Base-by-base conservation (phyloP, 2,329 filamentous ascomycete species). In the Talaromyces islandicus region DNA sequence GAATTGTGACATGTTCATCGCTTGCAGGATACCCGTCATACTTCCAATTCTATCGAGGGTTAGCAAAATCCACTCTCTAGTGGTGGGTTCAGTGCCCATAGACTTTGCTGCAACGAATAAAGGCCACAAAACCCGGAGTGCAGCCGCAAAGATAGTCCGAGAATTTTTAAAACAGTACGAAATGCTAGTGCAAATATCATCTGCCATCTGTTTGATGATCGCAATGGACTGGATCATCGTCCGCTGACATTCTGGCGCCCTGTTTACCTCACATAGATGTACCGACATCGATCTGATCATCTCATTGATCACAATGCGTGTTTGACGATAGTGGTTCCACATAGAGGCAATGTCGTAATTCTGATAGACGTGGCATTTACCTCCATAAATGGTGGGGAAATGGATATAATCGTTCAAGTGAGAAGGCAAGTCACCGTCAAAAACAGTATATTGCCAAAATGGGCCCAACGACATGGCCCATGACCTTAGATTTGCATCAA, bases 271-370 rank as follows among this genome's bases (percentile, higher is more conserved):
- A n/a, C 53, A 55, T 3, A 38, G 25, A 41, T 17, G 25, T 9
- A 21, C 19, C 10, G 51, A n/a, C 14, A 54, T 54, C 6, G 32
- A 25, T 25, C 32, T 35, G 24, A 55, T 25, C 24, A 38, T 55
- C 53, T 21, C 19, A 66, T 65, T 57, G 7, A 69, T 55, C 21
- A 64, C 58, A 9, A 69, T 63, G 12, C 65, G 64, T n/a, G 64
- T 62, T 59, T 67, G 66, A 3, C 65, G 66, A 53, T 67, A 65
- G 14, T 64, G 58, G 35, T 64, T 69, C 67, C 68, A 69, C 57
- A 62, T 60, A n/a, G 60, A 56, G 24, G 64, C 63, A 9, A 64
- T n/a, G 2, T 48, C 53, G n/a, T 63, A 51, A n/a, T 64, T 60
- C 2, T 59, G 60, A 43, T 67, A 69, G 14, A 65, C 19, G 29